phyloP scores from a whole-genome alignment of 1,139 yeast species.

The Diutina scorzettiae region DNA sequence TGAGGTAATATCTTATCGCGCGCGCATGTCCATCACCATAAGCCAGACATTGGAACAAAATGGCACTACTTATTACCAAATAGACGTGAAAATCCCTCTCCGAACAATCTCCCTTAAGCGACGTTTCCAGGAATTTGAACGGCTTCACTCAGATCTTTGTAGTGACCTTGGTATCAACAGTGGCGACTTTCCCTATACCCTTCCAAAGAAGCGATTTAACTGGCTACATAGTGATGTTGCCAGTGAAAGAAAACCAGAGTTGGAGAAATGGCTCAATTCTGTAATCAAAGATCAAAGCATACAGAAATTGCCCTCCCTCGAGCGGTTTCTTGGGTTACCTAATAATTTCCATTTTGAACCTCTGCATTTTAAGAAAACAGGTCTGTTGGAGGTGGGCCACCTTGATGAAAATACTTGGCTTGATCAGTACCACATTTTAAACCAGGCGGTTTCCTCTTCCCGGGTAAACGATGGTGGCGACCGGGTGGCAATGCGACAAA shows the following conservation, averaged over 20 bases:
- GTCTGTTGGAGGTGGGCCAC: background rate
- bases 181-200: background rate
- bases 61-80: background rate
- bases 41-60: background rate
- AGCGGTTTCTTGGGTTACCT: background rate
- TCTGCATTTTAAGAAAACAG: background rate
- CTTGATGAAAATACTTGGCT: background rate
- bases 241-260: background rate
- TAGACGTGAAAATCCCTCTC: constrained; percentile 1
- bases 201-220: constrained; percentile 1
- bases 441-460: background rate
- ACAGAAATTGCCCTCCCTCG: background rate
- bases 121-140: constrained; percentile 1
- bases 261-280: background rate
- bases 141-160: background rate
- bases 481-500: background rate
- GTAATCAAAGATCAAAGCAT: background rate
- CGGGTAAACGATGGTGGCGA: background rate
- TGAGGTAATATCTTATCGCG: no score
- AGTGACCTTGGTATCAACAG: constrained; percentile 4
- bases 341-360: background rate
- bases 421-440: background rate
- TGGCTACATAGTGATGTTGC: constrained; percentile 1
- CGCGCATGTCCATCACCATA: background rate
- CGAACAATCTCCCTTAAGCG: background rate